phyloP scores from a whole-genome alignment of 1,284 basidiomycete species.

The Irpex sp. region DNA sequence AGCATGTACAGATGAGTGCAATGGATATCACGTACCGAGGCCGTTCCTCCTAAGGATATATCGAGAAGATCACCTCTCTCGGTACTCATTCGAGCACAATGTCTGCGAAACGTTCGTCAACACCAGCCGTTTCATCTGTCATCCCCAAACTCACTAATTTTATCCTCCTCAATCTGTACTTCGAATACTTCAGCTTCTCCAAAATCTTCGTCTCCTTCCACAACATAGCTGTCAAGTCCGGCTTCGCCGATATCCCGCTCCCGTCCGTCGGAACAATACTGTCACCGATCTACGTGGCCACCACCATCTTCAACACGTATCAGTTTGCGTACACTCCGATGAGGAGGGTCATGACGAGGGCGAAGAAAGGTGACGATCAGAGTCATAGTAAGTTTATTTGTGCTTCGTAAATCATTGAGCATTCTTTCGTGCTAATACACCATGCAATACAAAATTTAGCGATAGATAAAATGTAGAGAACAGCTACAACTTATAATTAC shows the following conservation, averaged over 20 bases:
- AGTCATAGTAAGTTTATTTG: constrained; percentile 21
- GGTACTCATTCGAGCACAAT: constrained; percentile 85
- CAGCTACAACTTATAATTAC: constrained; percentile 24
- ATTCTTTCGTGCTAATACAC: constrained; percentile 1
- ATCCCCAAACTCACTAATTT: constrained; percentile 64
- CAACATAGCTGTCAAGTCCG: background rate
- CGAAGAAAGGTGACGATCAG: no score
- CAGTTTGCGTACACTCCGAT: constrained; percentile 64
- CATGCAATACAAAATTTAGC: background rate
- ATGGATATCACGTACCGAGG: constrained; percentile 55
- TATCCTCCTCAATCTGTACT: constrained; percentile 77
- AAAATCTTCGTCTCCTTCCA: constrained; percentile 81
- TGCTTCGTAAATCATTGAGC: constrained; percentile 10
- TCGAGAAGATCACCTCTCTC: constrained; percentile 85
- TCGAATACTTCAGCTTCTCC: constrained; percentile 78
- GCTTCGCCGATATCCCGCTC: constrained; percentile 30
- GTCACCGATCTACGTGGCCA: constrained; percentile 12
- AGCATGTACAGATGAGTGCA: constrained; percentile 3
- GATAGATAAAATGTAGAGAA: background rate
- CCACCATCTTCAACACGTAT: constrained; percentile 84
- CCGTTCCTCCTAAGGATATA: constrained; percentile 82
- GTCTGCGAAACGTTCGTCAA: constrained; percentile 46
- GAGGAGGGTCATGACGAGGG: constrained; percentile 42
- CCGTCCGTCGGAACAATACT: no score
- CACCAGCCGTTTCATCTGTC: background rate